Base-by-base conservation (phyloP, 2,329 filamentous ascomycete genomes). In the Knufia fluminis region DNA sequence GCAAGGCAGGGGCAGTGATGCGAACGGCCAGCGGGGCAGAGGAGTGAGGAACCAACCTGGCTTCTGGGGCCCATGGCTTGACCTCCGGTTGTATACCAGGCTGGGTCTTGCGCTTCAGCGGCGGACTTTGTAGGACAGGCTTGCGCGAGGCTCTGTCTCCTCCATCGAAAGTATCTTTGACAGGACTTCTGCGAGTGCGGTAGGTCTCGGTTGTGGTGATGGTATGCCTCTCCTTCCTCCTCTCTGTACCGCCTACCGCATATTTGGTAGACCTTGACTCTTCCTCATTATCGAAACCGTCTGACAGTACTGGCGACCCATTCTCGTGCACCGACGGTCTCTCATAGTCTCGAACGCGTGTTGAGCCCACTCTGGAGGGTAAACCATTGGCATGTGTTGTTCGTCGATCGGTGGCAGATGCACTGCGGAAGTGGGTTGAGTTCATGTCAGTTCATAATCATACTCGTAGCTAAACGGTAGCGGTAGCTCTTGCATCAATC, bases 11-110 rank as follows among this genome's bases (percentile, higher is more conserved):
- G 9, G 76, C 70, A 1, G 79, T 83, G 51, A 83, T 73, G 57
- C 81, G 74, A 50, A 71, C 82, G 1, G 88, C 86, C 42, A 94
- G 71, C 2, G 91, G 91, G 17, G 81, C 81, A 20, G 77, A 76
- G 7, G 80, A 80, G 52, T 80, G 77, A 42, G 86, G 79, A 51
- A 90, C 72, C 19, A 97, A 71, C 1, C 78, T 83, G 7, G 82
- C 91, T 62, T 87, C 78, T 0, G 92, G 91, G 49, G 80, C 82
- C 92, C 92, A 97, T 31, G 19, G 45, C 17, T 48, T 48, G 33
- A 28, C 20, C 8, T 48, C 33, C 16, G 45, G 17, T 19, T 28
- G 45, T 10, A 22, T 17, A 17, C 40, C 35, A 2, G 17, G 45
- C 17, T 22, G 33, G 7, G 45, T n/a, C 41, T 60, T 62, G 54